phyloP scores from a whole-genome alignment of 1,284 basidiomycete species.

The Caloboletus firmus region DNA sequence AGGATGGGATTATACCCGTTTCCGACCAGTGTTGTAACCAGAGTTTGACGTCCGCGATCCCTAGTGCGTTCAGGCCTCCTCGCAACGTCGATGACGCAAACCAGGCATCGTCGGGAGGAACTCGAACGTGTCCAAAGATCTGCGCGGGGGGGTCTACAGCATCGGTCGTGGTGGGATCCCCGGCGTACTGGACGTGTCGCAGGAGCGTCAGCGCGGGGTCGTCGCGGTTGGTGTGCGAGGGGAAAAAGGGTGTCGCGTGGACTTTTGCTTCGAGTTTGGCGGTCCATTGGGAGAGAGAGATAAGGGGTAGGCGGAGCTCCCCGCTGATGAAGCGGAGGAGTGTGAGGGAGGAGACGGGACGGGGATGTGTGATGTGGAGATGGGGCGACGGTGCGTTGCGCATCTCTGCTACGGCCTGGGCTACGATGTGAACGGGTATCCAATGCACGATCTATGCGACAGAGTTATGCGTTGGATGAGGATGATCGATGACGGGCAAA shows the following conservation, averaged over 20 bases:
- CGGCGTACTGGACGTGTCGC: constrained; percentile 6
- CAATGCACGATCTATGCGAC: constrained; percentile 18
- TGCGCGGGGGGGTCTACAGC: not conserved
- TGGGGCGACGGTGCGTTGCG: constrained; percentile 4
- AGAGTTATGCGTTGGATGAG: not conserved
- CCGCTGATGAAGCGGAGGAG: constrained; percentile 13
- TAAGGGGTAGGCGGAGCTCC: constrained; percentile 15
- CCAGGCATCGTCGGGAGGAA: not conserved
- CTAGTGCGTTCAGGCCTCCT: not conserved
- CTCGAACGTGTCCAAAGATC: constrained; percentile 7
- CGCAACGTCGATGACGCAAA: constrained; percentile 5
- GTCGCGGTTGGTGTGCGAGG: not conserved
- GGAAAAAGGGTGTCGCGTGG: not conserved
- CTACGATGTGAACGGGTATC: constrained; percentile 21
- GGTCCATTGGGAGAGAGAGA: constrained; percentile 21
- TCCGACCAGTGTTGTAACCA: constrained; percentile 19
- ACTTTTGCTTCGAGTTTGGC: constrained; percentile 13
- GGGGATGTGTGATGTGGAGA: constrained; percentile 16
- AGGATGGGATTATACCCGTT: constrained; percentile 5
- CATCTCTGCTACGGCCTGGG: constrained; percentile 18
- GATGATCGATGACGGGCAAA: not conserved
- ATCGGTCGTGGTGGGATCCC: not conserved
- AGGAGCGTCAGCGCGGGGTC: constrained; percentile 10
- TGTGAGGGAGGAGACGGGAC: constrained; percentile 9
- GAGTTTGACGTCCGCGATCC: constrained; percentile 4